A percentile compares a stretch with the other conserved stretches of the same genome.
phyloP scores from a whole-genome alignment of 2,329 filamentous ascomycete species.

The Ophiocordyceps polyrhachis-furcata region DNA sequence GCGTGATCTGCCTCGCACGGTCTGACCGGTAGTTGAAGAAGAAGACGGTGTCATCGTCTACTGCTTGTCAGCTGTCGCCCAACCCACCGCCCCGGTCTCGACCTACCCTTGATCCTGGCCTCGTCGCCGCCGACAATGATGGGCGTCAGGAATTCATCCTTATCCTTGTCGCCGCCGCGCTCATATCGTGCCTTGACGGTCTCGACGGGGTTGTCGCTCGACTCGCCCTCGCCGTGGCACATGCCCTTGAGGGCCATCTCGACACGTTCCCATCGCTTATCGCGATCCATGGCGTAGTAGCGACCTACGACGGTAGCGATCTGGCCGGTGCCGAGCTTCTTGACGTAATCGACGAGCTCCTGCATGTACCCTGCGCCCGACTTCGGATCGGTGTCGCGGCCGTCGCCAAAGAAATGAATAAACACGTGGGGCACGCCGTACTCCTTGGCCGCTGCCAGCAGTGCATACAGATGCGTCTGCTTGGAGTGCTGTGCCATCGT shows the following conservation, averaged over 20 bases:
- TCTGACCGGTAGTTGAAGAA: constrained; percentile 99
- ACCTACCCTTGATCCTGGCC: constrained; percentile 60
- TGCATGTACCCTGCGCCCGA: constrained; percentile 77
- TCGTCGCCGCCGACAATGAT: constrained; percentile 86
- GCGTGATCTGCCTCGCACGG: constrained; percentile 87
- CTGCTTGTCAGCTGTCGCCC: not conserved
- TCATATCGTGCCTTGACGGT: constrained; percentile 78
- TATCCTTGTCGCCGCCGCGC: constrained; percentile 49
- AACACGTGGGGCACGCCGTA: constrained; percentile 76
- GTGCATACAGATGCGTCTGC: constrained; percentile 76
- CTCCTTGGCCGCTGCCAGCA: constrained; percentile 80
- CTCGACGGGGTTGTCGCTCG: constrained; percentile 64
- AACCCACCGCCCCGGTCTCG: not conserved
- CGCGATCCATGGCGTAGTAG: constrained; percentile 98
- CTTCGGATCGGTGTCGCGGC: constrained; percentile 95
- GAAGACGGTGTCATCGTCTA: constrained; percentile 85
- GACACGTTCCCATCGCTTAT: constrained; percentile 96
- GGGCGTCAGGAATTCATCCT: constrained; percentile 94
- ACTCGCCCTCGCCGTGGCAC: constrained; percentile 71
- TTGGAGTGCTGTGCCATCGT: constrained; percentile 52
- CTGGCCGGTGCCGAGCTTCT: constrained; percentile 73
- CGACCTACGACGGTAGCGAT: constrained; percentile 85
- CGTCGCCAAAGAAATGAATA: constrained; percentile 98
- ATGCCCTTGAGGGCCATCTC: constrained; percentile 80
- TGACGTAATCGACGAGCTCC: constrained; percentile 58